Base-by-base conservation (phyloP, 1,139 yeast species). In the Dujonia santamariae region DNA sequence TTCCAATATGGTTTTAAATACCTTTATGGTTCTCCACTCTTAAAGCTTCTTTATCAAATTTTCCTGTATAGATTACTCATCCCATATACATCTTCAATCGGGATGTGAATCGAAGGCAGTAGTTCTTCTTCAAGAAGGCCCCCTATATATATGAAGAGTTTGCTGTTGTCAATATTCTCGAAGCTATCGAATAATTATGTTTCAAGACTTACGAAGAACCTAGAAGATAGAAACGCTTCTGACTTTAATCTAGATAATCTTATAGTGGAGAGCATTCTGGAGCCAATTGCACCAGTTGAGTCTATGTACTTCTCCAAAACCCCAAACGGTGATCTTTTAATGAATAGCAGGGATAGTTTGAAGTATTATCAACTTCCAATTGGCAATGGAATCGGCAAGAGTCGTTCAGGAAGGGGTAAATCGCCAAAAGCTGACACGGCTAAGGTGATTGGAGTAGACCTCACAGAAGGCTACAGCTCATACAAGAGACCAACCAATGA, bases 401-500 rank as follows among this genome's bases (percentile, higher is more conserved):
- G n/a, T n/a, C n/a, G n/a, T n/a, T n/a, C 14, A 26, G 17, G 5
- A 26, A 26, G 13, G 28, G 6, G 15, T 8, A 35, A 30, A 28
- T n/a, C n/a, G 31, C 36, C 34, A 35, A 34, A 16, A 24, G 7
- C 30, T 26, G 11, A 32, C 29, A 20, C 18, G 34, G n/a, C 32
- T 30, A 41, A 38, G n/a, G 26, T 51, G 3, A 45, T 56, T 7
- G 60, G 59, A 1, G 26, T 48, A 1, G 48, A 48, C 37, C 37
- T 56, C 15, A 36, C 49, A 3, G 34, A 37, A 12, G 61, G 59
- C 1, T 50, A 34, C 31, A 40, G 41, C 20, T 7, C 16, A n/a
- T 54, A 42, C 35, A 25, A 20, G 13, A 42, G 34, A 18, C 40
- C 45, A 6, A 25, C 35, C 4, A 32, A 38, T 15, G 27, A 37